A percentile compares a stretch with the other conserved stretches of the same genome.
Conservation (phyloP, 176 grass and related monocot genomes). For the Urochloa ruziziensis region DNA sequence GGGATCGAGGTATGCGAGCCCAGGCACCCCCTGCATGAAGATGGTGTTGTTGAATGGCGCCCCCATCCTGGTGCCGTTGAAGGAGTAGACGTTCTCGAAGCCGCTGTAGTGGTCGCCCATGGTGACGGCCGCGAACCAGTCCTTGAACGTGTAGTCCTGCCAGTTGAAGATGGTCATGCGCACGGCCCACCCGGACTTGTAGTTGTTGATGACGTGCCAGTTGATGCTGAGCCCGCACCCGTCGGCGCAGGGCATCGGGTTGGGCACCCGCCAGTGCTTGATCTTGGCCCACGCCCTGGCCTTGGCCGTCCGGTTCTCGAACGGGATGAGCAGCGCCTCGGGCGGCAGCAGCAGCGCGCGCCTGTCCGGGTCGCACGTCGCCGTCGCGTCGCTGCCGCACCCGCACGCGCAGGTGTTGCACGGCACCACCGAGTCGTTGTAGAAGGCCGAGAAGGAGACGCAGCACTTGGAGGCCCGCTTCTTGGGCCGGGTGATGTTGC, state of each 20-base stretch:
- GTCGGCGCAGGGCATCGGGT: slow-evolving; percentile 65
- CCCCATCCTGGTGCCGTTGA: slow-evolving; percentile 65
- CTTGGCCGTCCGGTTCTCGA: slow-evolving; percentile 77
- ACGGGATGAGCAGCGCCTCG: slow-evolving; percentile 75
- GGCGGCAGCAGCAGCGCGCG: slow-evolving; percentile 59
- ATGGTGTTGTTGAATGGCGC: slow-evolving; percentile 53
- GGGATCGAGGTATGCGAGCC: slow-evolving; percentile 49
- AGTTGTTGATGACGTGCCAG: slow-evolving; percentile 86
- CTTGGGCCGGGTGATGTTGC: slow-evolving; percentile 85
- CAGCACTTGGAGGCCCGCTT: slow-evolving; percentile 56
- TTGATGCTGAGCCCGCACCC: slow-evolving; percentile 87
- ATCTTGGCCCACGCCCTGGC: slow-evolving; percentile 79
- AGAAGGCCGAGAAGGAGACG: slow-evolving; percentile 87
- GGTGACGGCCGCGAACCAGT: slow-evolving; percentile 85
- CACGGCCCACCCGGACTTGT: slow-evolving; percentile 74
- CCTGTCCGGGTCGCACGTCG: slow-evolving; percentile 50
- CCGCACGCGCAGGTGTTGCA: slow-evolving; percentile 84
- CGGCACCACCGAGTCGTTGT: slow-evolving; percentile 77
- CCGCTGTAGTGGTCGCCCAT: slow-evolving; percentile 56
- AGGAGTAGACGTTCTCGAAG: slow-evolving; percentile 93
- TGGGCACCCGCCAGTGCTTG: slow-evolving; percentile 60
- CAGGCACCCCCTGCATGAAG: slow-evolving; percentile 81
- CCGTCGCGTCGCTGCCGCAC: slow-evolving; percentile 44
- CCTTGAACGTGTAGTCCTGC: slow-evolving; percentile 85
- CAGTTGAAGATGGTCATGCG: slow-evolving; percentile 95